Evolutionary conservation across 148 eudicot genomes (phyloP), one percentile per base, ranked within the genome.

Genomic region (Hydrangea macrophylla): DNA sequence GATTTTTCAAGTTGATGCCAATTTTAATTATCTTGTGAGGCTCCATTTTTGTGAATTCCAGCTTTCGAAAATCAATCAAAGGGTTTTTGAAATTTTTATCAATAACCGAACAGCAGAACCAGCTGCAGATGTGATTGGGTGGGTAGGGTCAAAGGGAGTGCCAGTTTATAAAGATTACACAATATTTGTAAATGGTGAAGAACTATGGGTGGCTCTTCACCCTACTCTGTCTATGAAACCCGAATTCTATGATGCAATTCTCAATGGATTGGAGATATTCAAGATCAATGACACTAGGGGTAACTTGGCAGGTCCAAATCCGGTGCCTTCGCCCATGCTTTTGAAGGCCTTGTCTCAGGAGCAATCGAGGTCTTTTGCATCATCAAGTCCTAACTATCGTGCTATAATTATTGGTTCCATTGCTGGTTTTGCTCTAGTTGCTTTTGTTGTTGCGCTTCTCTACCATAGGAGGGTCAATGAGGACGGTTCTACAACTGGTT

Each of bases 11-110:
- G 89, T 90, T 22, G 90, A 90, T 70, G 72, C 83, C 1, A 77
- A 80, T 33, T 92, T 92, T 33, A 81, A 83, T 2, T 92, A 90
- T 58, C 28, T 88, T 7, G 48, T 82, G 31, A 84, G 98, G 65
- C 56, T 92, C 45, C 98, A 92, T 53, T 93, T 91, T 70, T 93
- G 98, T 37, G 98, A 93, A 28, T 83, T 74, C 5, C 42, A 76
- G 12, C 65, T 76, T 64, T 42, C 68, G 0, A 86, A 83, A 73
- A 50, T 70, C 0, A 93, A 88, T n/a, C 80, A 88, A 32, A 80
- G 96, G 67, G 81, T 81, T 26, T 93, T 93, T 60, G 79, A 78
- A 56, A 78, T 85, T 24, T 93, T 59, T 57, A 81, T 93, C 31
- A 86, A 93, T 62, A 90, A 88, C 54, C 86, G 82, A 40, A 84